Base-by-base conservation (phyloP, 495 filamentous ascomycete genomes). In the Chaetomidium leptoderma region DNA sequence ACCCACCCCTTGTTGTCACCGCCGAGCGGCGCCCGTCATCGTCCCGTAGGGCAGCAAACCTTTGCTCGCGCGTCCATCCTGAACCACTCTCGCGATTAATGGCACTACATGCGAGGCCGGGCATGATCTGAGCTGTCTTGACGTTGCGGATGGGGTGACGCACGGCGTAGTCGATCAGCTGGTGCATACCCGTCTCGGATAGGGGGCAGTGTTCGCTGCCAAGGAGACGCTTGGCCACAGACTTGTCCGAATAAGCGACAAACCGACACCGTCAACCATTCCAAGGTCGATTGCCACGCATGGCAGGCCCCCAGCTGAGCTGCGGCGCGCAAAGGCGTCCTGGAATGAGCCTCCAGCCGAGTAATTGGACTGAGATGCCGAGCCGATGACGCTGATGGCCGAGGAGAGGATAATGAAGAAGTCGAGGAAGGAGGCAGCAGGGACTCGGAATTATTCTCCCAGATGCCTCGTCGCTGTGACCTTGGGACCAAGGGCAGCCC, bases 391-490 rank as follows among this genome's bases (percentile, higher is more conserved):
- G 14, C 76, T 74, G 11, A 68, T 52, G 8, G 73, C 55, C 0
- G 81, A 83, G 11, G 76, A 80, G 1, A 82, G 66, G 71, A 83
- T 74, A 55, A 83, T 61, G 72, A 78, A 83, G 69, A 82, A 83
- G 63, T 81, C 76, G 14, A 82, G 67, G 0, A 40, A 65, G 51
- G 29, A n/a, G n/a, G n/a, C n/a, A n/a, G n/a, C n/a, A n/a, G n/a
- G n/a, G n/a, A n/a, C n/a, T n/a, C n/a, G 40, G 33, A 76, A 68
- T 14, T 49, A 55, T 14, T 69, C 49, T 51, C 82, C 77, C 5
- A 83, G 40, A 44, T 82, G 81, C 74, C 72, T 75, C 14, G 74
- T 72, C 4, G 80, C 81, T 1, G 74, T 65, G 0, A 83, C 70
- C 60, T 82, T 78, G 1, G 78, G 76, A 16, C 58, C 62, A 6